Conservation (phyloP, 495 filamentous ascomycete species). For the Hyaloscypha variabilis region DNA sequence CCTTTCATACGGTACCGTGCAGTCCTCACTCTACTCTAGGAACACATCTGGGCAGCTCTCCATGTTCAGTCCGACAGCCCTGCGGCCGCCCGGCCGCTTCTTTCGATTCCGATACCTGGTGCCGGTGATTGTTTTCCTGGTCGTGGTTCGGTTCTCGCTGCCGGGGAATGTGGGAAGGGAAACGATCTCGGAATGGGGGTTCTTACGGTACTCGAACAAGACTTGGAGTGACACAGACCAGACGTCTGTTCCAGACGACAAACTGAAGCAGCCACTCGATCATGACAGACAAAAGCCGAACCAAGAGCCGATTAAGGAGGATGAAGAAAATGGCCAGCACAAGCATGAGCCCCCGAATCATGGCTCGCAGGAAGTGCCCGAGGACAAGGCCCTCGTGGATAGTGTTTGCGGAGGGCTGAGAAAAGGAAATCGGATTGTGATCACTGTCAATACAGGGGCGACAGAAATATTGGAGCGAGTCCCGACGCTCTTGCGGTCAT, state of each 20-base stretch:
- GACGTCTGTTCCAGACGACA: neutral
- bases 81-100: neutral
- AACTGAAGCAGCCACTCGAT: neutral
- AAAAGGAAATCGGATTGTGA: conserved; percentile 29
- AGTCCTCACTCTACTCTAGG: neutral
- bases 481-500: conserved; percentile 56
- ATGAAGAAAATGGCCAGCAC: neutral
- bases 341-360: neutral
- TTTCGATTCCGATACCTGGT: neutral
- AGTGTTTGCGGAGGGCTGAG: neutral
- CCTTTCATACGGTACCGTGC: neutral
- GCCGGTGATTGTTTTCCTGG: neutral
- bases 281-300: neutral
- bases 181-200: neutral
- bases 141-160: neutral
- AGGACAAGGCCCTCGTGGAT: neutral
- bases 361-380: neutral
- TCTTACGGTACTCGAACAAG: neutral
- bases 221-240: neutral
- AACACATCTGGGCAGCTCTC: neutral
- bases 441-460: conserved; percentile 59
- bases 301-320: neutral
- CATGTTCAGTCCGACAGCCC: neutral
- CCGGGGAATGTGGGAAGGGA: neutral
- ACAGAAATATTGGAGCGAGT: conserved; percentile 53